Evolutionary conservation across 805 yeast genomes (phyloP).

Genomic region (Cyberlindnera maritima): DNA sequence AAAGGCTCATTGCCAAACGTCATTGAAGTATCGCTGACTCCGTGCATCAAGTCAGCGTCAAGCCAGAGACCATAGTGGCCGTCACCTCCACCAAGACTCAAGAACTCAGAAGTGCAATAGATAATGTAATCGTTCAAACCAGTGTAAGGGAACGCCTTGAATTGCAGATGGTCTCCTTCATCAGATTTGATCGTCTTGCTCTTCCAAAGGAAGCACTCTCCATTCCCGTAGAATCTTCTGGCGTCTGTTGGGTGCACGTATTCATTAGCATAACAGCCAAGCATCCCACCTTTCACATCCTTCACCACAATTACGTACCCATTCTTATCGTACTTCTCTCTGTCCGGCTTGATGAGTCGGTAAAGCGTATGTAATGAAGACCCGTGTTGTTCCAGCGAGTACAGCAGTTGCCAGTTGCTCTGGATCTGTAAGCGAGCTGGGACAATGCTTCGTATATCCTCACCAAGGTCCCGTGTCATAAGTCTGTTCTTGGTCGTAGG

Average conservation of each 20-base stretch:
- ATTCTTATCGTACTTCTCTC: slow-evolving; percentile 38
- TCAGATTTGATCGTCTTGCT: slow-evolving; percentile 19
- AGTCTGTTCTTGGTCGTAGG: slow-evolving; percentile 55
- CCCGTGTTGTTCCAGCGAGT: slow-evolving; percentile 91
- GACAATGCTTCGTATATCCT: slow-evolving; percentile 65
- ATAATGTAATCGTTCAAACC: slow-evolving; percentile 84
- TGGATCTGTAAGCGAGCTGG: slow-evolving; percentile 79
- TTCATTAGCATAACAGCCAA: slow-evolving; percentile 82
- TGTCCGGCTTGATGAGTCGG: slow-evolving; percentile 45
- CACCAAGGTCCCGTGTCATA: slow-evolving; percentile 62
- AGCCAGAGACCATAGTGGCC: slow-evolving; percentile 93
- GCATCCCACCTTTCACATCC: slow-evolving; percentile 60
- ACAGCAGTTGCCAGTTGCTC: slow-evolving; percentile 72
- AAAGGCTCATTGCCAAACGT: slow-evolving; percentile 91
- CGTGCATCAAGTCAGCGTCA: slow-evolving; percentile 68
- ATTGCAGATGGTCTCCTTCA: slow-evolving; percentile 32
- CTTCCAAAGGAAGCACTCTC: slow-evolving; percentile 92
- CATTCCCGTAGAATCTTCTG: slow-evolving; percentile 83
- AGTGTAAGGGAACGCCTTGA: slow-evolving; percentile 83
- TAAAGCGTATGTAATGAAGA: slow-evolving; percentile 81
- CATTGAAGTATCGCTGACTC: slow-evolving; percentile 73
- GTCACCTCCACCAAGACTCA: slow-evolving; percentile 88
- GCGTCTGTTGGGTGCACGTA: slow-evolving; percentile 67
- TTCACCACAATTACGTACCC: slow-evolving; percentile 76
- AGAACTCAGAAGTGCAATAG: slow-evolving; percentile 71